These are phyloP conservation scores for Cajanus cajan DNA, from an alignment of 306 rosid genomes.

Conservation along the genomic window DNA sequence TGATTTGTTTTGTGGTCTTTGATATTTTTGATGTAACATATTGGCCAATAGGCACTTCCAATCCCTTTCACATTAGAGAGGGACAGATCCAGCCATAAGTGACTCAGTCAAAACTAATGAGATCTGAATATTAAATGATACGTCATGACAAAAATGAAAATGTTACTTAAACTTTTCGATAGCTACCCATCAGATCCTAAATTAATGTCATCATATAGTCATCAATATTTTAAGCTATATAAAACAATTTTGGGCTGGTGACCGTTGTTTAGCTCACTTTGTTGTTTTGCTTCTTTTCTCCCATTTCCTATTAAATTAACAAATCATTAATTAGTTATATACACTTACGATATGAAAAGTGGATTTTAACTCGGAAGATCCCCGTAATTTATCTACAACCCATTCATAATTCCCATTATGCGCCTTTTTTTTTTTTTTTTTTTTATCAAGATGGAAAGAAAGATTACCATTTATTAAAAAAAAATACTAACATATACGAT, in stretches of 20 bases:
- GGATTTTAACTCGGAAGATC: not conserved
- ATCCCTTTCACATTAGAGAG: slow-evolving; percentile 22
- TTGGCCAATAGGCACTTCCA: slow-evolving; percentile 38
- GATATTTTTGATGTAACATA: slow-evolving; percentile 35
- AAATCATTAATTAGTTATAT: not conserved
- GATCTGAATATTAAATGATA: slow-evolving; percentile 13
- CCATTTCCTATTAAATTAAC: not conserved
- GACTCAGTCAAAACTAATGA: slow-evolving; percentile 40
- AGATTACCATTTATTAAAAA: not conserved
- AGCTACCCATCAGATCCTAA: slow-evolving; percentile 20
- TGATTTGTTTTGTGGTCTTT: slow-evolving; percentile 17
- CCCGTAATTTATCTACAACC: not conserved
- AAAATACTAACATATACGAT: not conserved
- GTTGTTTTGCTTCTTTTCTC: not conserved
- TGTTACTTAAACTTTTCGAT: not conserved
- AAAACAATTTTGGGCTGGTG: not conserved
- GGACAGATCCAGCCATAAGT: slow-evolving; percentile 32
- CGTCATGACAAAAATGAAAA: slow-evolving; percentile 2
- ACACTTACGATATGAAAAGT: not conserved
- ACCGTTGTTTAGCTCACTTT: not conserved
- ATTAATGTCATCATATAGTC: slow-evolving; percentile 7
- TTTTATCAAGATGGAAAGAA: not conserved
- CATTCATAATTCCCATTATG: not conserved
- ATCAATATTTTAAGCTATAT: not conserved
- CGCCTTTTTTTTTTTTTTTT: not conserved